Percentiles rank a stretch among this genome's conserved stretches.
These are phyloP conservation scores for Lagenidium giganteum DNA, from an alignment of 352 stramenopile species.

Conservation along the genomic window DNA sequence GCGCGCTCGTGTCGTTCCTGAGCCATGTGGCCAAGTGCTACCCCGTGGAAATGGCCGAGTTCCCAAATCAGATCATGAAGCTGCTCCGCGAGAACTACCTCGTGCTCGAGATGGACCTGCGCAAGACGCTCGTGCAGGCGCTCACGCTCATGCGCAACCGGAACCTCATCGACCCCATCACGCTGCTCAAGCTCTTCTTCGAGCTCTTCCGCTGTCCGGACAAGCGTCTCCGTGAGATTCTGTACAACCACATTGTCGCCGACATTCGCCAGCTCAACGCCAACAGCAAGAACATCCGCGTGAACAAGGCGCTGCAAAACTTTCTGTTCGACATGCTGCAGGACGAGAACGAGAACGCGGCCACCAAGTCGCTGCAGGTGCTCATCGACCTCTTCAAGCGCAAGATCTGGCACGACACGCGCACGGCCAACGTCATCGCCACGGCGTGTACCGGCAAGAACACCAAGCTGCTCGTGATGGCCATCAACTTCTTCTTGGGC, in stretches of 20 bases:
- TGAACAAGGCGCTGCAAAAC: conserved; percentile 94
- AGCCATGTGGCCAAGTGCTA: conserved; percentile 90
- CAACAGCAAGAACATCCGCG: conserved; percentile 93
- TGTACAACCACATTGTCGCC: conserved; percentile 96
- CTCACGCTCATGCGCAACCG: conserved; percentile 97
- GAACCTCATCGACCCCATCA: conserved; percentile 87
- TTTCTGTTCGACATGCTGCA: conserved; percentile 95
- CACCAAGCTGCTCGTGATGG: conserved; percentile 84
- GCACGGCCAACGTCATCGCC: conserved; percentile 96
- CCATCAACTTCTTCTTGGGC: conserved; percentile 98
- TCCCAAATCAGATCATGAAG: conserved; percentile 88
- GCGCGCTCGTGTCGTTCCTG: conserved; percentile 96
- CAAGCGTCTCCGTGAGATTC: conserved; percentile 92
- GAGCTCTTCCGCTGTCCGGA: conserved; percentile 95
- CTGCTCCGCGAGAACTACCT: conserved; percentile 89
- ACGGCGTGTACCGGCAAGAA: conserved; percentile 87
- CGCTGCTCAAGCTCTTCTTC: conserved; percentile 95
- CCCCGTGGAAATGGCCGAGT: conserved; percentile 82
- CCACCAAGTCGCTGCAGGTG: conserved; percentile 89
- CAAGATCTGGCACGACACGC: conserved; percentile 96
- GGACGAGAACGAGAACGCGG: conserved; percentile 81
- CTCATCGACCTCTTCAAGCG: conserved; percentile 95
- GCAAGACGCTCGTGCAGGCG: conserved; percentile 92
- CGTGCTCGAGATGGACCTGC: conserved; percentile 88
- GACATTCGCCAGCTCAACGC: conserved; percentile 88